phyloP scores from a whole-genome alignment of 352 stramenopile genomes.

The Thraustochytrium striatum region DNA sequence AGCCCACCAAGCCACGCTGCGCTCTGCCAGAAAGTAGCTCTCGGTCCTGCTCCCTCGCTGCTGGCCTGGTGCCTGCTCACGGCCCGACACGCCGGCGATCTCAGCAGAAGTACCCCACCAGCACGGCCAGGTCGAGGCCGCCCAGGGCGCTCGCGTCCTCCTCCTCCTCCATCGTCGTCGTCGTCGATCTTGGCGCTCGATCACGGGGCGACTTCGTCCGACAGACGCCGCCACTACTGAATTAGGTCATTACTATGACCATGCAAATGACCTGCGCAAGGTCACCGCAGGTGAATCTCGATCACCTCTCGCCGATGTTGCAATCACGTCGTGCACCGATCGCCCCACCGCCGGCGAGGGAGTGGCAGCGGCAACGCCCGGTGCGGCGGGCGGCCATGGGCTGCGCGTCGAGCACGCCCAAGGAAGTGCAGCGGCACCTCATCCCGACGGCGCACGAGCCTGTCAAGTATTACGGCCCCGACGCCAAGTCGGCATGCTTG shows the following conservation, averaged over 20 bases:
- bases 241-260: no score
- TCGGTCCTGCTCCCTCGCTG: neutral
- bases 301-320: no score
- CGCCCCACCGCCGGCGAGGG: no score
- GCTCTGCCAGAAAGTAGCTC: constrained; percentile 40
- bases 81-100: neutral
- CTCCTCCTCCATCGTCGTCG: neutral
- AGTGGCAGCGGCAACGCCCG: no score
- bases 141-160: neutral
- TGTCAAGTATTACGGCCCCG: neutral
- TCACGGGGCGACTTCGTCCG: no score
- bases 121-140: neutral
- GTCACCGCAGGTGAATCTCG: no score
- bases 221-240: no score
- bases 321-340: no score
- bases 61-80: neutral
- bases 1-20: constrained; percentile 20
- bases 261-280: no score
- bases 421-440: neutral
- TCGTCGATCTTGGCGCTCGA: neutral
- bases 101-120: constrained; percentile 38
- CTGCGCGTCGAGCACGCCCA: neutral
- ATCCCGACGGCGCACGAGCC: neutral
- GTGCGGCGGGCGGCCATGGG: no score
- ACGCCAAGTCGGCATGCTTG: neutral